Evolutionary conservation across 2,329 filamentous ascomycete genomes (phyloP), one percentile per base, ranked within the genome.

Genomic region (Fusarium camptoceras): DNA sequence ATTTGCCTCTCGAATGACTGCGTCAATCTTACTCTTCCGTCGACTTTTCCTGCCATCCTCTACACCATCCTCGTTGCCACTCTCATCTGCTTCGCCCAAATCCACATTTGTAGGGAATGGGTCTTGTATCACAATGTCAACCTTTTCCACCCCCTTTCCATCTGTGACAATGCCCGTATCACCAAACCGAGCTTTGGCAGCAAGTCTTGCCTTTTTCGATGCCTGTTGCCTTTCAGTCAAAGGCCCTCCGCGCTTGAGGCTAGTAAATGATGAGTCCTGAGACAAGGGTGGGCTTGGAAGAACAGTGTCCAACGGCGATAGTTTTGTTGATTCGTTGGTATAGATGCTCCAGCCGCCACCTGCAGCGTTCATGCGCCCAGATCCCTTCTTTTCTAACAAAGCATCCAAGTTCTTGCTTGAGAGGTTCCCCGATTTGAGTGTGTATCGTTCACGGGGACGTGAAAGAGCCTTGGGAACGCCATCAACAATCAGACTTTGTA

Each of bases 401-500:
- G 91, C 91, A 8, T 86, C 83, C 14, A 97, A 82, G 59, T 91
- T 94, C 70, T 89, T 90, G 18, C 92, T 92, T 1, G 87, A 86
- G 22, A 97, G 83, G 50, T 86, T 89, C 3, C 92, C 93, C 8
- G 87, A 80, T 65, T 89, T 87, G 2, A 97, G 82, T 1, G 88
- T 86, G 71, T 92, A 95, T 30, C 94, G 86, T 66, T 91, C 87
- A 30, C 91, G 87, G 1, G 92, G 92, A 16, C 89, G 86, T 1
- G 93, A 96, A 15, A 97, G 85, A 1, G 94, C 94, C 74, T 93
- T 94, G 1, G 94, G 93, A 10, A 97, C 89, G 3, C 92, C 92
- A 66, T 94, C 90, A 30, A 94, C 84, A 7, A 97, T 88, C 6
- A 96, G 83, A 41, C 87, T 88, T 57, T 91, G 88, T 27, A 96